Conservation (phyloP, 208 protist genomes). For the Kentomonas sorsogonicus region DNA sequence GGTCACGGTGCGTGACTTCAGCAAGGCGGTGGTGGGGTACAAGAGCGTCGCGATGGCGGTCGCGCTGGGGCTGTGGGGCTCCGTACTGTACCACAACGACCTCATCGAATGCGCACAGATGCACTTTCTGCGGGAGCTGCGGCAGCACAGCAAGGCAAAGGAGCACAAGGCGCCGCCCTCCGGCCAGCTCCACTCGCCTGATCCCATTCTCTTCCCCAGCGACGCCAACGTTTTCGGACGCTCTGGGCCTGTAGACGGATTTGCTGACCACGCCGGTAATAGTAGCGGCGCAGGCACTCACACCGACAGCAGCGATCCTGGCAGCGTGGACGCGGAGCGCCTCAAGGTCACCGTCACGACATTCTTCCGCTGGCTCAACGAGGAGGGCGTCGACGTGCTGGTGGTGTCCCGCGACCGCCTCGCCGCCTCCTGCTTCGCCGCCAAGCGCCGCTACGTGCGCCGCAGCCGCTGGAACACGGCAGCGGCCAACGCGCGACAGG, state of each 20-base stretch:
- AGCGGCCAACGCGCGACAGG: too few species aligned
- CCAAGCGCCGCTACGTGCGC: slow-evolving; percentile 23
- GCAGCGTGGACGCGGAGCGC: not conserved
- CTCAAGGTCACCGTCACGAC: slow-evolving; percentile 19
- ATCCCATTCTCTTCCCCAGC: too few species aligned
- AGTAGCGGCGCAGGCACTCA: too few species aligned
- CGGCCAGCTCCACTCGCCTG: too few species aligned
- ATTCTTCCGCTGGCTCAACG: slow-evolving; percentile 40
- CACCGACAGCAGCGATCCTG: not conserved
- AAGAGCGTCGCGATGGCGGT: slow-evolving; percentile 52
- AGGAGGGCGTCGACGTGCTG: slow-evolving; percentile 36
- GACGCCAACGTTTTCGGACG: not conserved
- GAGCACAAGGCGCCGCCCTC: not conserved
- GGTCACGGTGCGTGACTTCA: slow-evolving; percentile 31
- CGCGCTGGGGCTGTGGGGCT: slow-evolving; percentile 51
- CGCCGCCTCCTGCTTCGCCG: slow-evolving; percentile 37
- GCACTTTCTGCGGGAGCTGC: not conserved
- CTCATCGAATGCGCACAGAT: slow-evolving; percentile 18
- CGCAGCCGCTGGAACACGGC: slow-evolving; percentile 11
- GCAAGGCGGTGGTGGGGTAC: slow-evolving; percentile 25
- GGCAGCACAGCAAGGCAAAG: not conserved
- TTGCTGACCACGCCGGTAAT: too few species aligned
- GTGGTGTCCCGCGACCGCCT: slow-evolving; percentile 26
- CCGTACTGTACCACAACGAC: slow-evolving; percentile 45
- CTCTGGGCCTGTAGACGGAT: not conserved